phyloP scores from a whole-genome alignment of 2,329 filamentous ascomycete genomes.

The Trichoderma oligosporum region DNA sequence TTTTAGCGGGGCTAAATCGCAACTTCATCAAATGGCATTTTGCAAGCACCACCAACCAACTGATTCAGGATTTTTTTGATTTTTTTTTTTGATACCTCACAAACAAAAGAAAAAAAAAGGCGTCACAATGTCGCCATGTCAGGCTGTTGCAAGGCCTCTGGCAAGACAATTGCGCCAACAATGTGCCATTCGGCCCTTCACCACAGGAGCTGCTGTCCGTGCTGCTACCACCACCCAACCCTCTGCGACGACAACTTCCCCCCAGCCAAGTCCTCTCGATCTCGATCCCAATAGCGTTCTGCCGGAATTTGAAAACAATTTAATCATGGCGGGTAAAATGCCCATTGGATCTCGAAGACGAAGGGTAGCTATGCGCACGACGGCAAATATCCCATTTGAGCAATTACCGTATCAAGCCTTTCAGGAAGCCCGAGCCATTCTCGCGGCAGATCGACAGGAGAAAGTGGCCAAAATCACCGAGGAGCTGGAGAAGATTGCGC shows the following conservation, averaged over 20 bases:
- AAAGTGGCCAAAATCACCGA: slow-evolving; percentile 71
- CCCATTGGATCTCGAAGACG: slow-evolving; percentile 83
- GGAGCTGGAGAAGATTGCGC: slow-evolving; percentile 65
- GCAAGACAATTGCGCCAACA: slow-evolving; percentile 48
- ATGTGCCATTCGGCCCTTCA: slow-evolving; percentile 37
- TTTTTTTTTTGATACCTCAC: neutral
- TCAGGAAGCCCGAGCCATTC: slow-evolving; percentile 84
- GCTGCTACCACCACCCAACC: slow-evolving; percentile 24
- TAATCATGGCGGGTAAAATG: slow-evolving; percentile 64
- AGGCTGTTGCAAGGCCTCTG: slow-evolving; percentile 56
- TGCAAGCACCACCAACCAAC: slow-evolving; percentile 19
- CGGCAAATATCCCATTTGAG: slow-evolving; percentile 75
- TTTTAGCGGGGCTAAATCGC: slow-evolving; percentile 29
- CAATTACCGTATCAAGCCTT: slow-evolving; percentile 96
- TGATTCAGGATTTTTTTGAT: too few relatives aligned
- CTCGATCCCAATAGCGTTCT: slow-evolving; percentile 68
- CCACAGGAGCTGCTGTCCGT: slow-evolving; percentile 32
- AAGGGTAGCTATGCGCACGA: slow-evolving; percentile 65
- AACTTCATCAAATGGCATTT: slow-evolving; percentile 26
- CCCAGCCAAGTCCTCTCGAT: slow-evolving; percentile 38
- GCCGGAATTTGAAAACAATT: slow-evolving; percentile 54
- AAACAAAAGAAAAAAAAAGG: neutral
- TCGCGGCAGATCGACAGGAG: slow-evolving; percentile 73
- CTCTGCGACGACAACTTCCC: neutral
- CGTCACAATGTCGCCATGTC: slow-evolving; percentile 54